phyloP scores from a whole-genome alignment of 768 basidiomycete species.

The Auriscalpium orientale region DNA sequence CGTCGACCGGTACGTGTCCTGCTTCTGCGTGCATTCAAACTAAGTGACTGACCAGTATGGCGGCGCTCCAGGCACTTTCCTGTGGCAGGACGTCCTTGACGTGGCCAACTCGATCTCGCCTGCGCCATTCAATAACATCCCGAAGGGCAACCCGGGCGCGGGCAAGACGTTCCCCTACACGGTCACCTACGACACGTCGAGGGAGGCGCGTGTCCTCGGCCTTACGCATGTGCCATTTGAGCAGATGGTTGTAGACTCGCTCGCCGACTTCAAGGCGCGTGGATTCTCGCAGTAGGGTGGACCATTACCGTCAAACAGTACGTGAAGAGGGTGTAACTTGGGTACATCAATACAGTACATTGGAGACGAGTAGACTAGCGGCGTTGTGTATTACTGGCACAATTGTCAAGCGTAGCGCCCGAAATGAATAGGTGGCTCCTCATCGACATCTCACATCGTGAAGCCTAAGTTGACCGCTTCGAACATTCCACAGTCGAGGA shows the following conservation, averaged over 20 bases:
- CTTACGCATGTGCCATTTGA: background rate
- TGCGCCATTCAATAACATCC: background rate
- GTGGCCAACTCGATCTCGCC: too few relatives aligned
- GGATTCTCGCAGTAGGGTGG: background rate
- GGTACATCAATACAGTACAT: too few relatives aligned
- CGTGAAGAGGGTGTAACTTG: too few relatives aligned
- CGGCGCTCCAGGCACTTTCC: background rate
- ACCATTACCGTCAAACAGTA: too few relatives aligned
- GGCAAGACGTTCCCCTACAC: background rate
- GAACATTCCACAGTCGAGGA: too few relatives aligned
- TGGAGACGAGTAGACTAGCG: too few relatives aligned
- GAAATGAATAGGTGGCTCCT: too few relatives aligned
- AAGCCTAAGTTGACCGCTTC: too few relatives aligned
- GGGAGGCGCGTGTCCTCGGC: background rate
- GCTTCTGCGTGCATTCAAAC: background rate
- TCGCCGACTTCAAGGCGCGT: background rate
- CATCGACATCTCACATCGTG: too few relatives aligned
- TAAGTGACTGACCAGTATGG: too few relatives aligned
- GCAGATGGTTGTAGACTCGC: background rate
- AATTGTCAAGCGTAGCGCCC: too few relatives aligned
- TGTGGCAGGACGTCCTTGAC: slow-evolving; percentile 3
- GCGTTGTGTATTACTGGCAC: too few relatives aligned
- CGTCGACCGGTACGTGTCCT: background rate
- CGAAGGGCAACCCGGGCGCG: background rate
- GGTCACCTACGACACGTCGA: background rate